These are phyloP conservation scores for Helianthus tuberosus DNA, from an alignment of 129 eudicot genomes.

Conservation along the genomic window DNA sequence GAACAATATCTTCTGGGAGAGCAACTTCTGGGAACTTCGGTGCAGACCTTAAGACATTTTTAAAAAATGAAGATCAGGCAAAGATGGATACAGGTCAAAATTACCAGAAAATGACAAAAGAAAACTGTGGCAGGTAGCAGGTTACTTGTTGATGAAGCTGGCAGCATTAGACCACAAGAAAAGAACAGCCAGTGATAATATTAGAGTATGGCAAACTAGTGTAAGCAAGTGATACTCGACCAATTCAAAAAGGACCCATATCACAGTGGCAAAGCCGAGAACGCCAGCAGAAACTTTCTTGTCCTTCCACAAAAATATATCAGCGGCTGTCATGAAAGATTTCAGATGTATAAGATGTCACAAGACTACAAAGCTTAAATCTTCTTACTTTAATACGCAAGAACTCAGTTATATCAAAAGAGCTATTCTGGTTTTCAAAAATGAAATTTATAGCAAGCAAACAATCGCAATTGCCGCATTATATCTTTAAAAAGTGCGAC, in stretches of 20 bases:
- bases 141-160: slow-evolving; percentile 80
- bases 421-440: slow-evolving; percentile 5
- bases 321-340: slow-evolving; percentile 64
- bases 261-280: slow-evolving; percentile 67
- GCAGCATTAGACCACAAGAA: slow-evolving; percentile 88
- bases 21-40: slow-evolving; percentile 80
- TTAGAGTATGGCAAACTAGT: slow-evolving; percentile 72
- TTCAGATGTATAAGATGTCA: not conserved
- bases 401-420: not conserved
- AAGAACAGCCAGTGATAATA: slow-evolving; percentile 54
- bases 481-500: too few species aligned
- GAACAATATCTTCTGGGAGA: slow-evolving; percentile 69
- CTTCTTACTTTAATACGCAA: not conserved
- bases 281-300: slow-evolving; percentile 74
- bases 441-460: not conserved
- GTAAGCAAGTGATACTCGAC: slow-evolving; percentile 89
- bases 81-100: not conserved
- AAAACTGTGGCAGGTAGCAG: not conserved
- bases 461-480: too few species aligned
- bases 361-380: not conserved
- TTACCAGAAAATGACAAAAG: not conserved
- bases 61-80: not conserved
- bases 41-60: slow-evolving; percentile 53
- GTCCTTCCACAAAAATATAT: slow-evolving; percentile 89
- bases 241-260: slow-evolving; percentile 91